Evolutionary conservation across 371 early-diverging fungal genomes (phyloP), one percentile per base, ranked within the genome.

Genomic region (Chytridium lagenaria): DNA sequence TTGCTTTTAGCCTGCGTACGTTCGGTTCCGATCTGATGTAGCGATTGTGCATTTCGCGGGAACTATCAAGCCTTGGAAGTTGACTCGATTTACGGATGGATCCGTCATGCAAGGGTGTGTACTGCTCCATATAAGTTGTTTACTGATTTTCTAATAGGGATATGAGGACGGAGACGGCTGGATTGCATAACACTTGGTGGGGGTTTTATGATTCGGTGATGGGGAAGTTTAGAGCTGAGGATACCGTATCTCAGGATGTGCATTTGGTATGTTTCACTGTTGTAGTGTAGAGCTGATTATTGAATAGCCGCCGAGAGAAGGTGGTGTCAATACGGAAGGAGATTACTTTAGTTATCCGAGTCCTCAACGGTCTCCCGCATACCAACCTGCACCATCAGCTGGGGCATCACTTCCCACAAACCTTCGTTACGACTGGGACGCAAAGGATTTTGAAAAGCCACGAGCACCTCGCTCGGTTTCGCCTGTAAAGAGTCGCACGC

Each of bases 1-100:
- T 40, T 15, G n/a, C n/a, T n/a, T n/a, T n/a, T 38, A 76, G 57
- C 87, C 86, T 15, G 86, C 87, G 0, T 86, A 78, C 79, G 69
- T 71, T 31, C 83, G 90, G 33, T 93, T 88, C 84, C 78, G 86
- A 16, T 77, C 85, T 63, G 82, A 90, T 34, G 88, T 96, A 23
- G 86, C 90, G 0, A 88, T 94, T 26, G 86, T 94, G 26, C 98
- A 98, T 77, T 98, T 96, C 79, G 92, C 95, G 69, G 98, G 98
- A 1, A 74, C 83, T 1, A 80, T 85, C 34, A 98, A 98, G 84
- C 98, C 98, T 19, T 98, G 98, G 98, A 69, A 70, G 55, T 69
- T 40, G 63, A 26, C 33, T n/a, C 52, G 82, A 5, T 76, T 74
- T 52, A 26, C 74, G 0, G 79, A 78, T 69, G 84, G 84, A 0